Evolutionary conservation across 2,329 filamentous ascomycete genomes (phyloP).

Genomic region (Pleochaeta shiraiana): DNA sequence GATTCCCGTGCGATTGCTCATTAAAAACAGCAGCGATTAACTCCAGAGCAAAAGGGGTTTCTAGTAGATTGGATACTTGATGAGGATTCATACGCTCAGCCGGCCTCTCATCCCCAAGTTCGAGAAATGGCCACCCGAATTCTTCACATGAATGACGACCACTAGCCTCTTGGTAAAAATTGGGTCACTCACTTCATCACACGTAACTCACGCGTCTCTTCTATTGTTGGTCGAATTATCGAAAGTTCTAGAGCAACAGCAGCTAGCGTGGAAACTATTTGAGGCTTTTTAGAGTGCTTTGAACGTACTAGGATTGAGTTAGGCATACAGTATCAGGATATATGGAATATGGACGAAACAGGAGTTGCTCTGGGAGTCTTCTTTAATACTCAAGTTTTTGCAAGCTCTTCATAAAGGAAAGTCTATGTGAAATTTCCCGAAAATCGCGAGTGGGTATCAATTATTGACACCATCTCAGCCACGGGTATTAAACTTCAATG

Average conservation of each 20-base stretch:
- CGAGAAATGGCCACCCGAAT: not conserved
- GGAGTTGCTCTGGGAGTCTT: not conserved
- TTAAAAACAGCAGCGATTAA: not conserved
- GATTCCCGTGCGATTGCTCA: not conserved
- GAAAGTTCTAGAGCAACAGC: not conserved
- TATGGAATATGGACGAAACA: not conserved
- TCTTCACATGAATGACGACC: not conserved
- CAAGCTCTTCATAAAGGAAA: not conserved
- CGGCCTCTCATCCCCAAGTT: not conserved
- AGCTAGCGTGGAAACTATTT: not conserved
- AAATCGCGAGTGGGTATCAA: not conserved
- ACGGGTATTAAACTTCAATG: not conserved
- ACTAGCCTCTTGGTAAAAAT: not conserved
- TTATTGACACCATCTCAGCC: not conserved
- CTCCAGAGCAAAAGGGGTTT: not conserved
- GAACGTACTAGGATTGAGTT: not conserved
- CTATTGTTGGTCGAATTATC: not conserved
- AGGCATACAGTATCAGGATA: not conserved
- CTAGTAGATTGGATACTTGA: not conserved
- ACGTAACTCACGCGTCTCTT: not conserved
- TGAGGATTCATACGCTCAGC: not conserved
- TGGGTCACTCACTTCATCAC: not conserved
- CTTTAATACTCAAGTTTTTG: not conserved
- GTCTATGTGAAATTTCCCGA: not conserved
- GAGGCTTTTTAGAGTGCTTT: not conserved